Evolutionary conservation across 2,329 filamentous ascomycete genomes (phyloP), one percentile per base, ranked within the genome.

Genomic region (Juglanconis sp.): DNA sequence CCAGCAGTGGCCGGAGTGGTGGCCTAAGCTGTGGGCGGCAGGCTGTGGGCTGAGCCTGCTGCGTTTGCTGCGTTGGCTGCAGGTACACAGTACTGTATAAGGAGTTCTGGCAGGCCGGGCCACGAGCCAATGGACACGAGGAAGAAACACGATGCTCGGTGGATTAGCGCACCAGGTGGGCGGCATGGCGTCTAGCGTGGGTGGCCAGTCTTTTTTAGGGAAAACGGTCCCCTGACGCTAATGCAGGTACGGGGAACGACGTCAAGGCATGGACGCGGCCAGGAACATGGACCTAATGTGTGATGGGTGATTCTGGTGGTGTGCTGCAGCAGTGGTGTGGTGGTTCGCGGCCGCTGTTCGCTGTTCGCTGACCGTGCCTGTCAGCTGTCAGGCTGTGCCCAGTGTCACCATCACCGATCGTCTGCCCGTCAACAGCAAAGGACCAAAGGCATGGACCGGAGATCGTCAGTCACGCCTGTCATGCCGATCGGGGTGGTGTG

Each of bases 161-260:
- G 44, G 42, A 56, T 35, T 34, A 56, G 48, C 55, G 30, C 35
- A 42, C 10, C 35, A 44, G 36, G 55, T 17, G 55, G 46, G 42
- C 17, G n/a, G 13, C 50, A 47, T 57, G 58, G 58, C 61, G 61
- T 49, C 40, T 63, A 60, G 61, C 55, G 54, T 47, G 40, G 35
- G 51, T 47, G 51, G 42, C 61, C 54, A 63, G 61, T 63, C 61
- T 57, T 53, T 55, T 63, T 55, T 58, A 55, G 58, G 61, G 54
- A 59, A 55, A 63, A 61, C 61, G 58, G 61, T 58, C 58, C 61
- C 61, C 61, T 63, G 61, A 57, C 61, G 60, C 61, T 63, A 63
- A 61, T 63, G 61, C 61, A 63, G 61, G 61, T 61, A 63, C 61
- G 58, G 55, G 58, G 58, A 34, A 58, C 44, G 40, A 47, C 52